phyloP scores from a whole-genome alignment of 116 monocot species.

The Trichopus zeylanicus region DNA sequence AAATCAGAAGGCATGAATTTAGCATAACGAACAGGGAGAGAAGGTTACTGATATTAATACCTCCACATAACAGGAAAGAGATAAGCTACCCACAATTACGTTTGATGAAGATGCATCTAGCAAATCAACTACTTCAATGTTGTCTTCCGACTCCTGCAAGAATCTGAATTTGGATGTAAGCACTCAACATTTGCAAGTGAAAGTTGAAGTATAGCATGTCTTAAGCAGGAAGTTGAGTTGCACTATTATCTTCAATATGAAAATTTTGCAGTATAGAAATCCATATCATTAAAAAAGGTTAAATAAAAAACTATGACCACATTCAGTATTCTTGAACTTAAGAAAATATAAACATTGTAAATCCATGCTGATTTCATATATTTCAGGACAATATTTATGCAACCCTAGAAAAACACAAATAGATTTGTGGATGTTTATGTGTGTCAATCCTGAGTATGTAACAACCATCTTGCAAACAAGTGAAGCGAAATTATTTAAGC shows the following conservation, averaged over 20 bases:
- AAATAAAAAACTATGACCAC: too few species aligned
- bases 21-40: constrained; percentile 10
- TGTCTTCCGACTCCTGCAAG: constrained; percentile 56
- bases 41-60: constrained; percentile 20
- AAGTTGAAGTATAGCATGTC: background rate
- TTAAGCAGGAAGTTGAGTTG: too few species aligned
- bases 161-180: background rate
- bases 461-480: too few species aligned
- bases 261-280: background rate
- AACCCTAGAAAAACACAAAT: too few species aligned
- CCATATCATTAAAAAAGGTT: background rate
- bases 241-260: background rate
- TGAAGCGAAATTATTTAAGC: too few species aligned
- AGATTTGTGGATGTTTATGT: too few species aligned
- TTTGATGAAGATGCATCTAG: constrained; percentile 55
- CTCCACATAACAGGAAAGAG: constrained; percentile 72
- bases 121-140: constrained; percentile 37
- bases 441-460: too few species aligned
- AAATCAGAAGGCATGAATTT: background rate
- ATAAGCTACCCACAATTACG: constrained; percentile 56
- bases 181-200: background rate
- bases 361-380: too few species aligned
- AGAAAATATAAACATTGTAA: too few species aligned
- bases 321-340: too few species aligned
- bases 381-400: too few species aligned